phyloP scores from a whole-genome alignment of 495 filamentous ascomycete genomes.

The Tuber indicum region DNA sequence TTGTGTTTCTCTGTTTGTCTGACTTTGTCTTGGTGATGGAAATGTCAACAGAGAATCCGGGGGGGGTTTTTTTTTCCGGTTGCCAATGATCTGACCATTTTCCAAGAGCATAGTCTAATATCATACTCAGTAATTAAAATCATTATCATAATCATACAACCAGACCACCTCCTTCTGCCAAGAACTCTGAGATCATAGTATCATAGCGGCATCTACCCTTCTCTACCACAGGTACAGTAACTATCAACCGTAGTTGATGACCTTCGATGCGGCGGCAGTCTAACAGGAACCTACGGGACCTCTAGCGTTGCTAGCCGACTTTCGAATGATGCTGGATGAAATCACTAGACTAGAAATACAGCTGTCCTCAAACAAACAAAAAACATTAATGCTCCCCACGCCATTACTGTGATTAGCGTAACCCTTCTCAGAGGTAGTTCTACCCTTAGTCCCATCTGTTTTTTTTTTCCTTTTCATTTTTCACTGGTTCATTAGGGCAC shows the following conservation, averaged over 20 bases:
- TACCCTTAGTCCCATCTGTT: neutral
- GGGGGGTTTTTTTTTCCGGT: neutral
- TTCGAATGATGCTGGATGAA: neutral
- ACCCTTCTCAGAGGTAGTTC: neutral
- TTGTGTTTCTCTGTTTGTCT: constrained; percentile 2
- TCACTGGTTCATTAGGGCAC: neutral
- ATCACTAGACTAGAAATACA: neutral
- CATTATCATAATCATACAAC: neutral
- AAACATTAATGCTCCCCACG: neutral
- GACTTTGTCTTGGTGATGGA: neutral
- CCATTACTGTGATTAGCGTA: neutral
- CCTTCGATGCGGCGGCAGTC: neutral
- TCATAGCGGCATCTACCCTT: neutral
- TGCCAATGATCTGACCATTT: neutral
- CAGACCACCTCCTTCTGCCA: neutral
- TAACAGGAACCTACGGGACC: neutral
- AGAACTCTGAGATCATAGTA: neutral
- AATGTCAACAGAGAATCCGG: neutral
- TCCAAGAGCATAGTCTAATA: neutral
- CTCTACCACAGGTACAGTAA: neutral
- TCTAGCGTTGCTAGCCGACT: neutral
- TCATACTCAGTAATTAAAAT: neutral
- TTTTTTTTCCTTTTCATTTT: neutral
- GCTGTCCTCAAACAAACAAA: no score
- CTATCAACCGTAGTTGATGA: neutral